Percentiles rank a stretch among this genome's conserved stretches.
Evolutionary conservation across 768 basidiomycete species (phyloP).

Genomic region (Paxillus rubicundulus): DNA sequence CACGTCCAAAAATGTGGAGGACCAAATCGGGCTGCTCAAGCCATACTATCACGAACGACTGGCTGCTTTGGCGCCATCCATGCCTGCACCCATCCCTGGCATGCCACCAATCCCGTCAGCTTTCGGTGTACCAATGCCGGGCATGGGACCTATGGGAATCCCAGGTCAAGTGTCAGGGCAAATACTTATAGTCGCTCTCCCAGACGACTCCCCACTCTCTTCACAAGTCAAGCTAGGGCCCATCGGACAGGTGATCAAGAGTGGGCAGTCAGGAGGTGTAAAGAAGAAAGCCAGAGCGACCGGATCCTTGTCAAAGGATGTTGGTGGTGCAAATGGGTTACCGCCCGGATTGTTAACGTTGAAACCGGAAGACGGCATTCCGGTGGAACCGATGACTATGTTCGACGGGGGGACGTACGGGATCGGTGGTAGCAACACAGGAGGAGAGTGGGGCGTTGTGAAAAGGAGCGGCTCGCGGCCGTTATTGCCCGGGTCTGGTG

Average conservation of each 20-base stretch:
- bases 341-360: constrained; percentile 17
- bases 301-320: constrained; percentile 23
- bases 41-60: constrained; percentile 68
- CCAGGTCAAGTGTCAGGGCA: constrained; percentile 3
- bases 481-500: constrained; percentile 3
- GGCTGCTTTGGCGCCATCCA: constrained; percentile 36
- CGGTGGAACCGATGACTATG: constrained; percentile 18
- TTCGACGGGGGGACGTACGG: constrained; percentile 11
- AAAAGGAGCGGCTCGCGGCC: constrained; percentile 10
- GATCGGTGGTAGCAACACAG: constrained; percentile 2
- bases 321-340: constrained; percentile 19
- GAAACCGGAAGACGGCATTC: constrained; percentile 16
- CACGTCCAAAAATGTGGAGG: constrained; percentile 58
- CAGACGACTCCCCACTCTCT: constrained; percentile 61
- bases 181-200: constrained; percentile 39
- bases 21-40: constrained; percentile 84
- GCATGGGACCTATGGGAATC: neutral
- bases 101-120: constrained; percentile 17
- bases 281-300: constrained; percentile 58
- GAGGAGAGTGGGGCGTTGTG: constrained; percentile 30
- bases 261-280: constrained; percentile 41
- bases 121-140: constrained; percentile 1
- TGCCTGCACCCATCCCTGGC: constrained; percentile 18
- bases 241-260: constrained; percentile 68
- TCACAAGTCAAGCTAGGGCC: constrained; percentile 74